These are phyloP conservation scores for Punica granatum DNA, from an alignment of 345 rosid genomes.

Conservation along the genomic window DNA sequence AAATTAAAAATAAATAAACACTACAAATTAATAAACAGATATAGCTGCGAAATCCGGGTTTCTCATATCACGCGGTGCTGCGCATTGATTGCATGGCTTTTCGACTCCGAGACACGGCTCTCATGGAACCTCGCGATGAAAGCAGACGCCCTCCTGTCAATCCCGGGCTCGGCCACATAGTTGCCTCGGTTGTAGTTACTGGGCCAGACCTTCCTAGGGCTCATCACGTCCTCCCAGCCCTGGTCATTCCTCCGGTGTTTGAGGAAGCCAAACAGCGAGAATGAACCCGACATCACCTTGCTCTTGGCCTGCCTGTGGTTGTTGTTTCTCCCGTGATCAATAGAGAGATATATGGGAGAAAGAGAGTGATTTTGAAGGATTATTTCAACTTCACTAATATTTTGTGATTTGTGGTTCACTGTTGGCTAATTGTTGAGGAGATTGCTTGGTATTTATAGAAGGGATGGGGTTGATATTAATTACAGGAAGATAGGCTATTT, in stretches of 20 bases:
- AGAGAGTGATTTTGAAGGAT: no score
- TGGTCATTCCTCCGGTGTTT: not conserved
- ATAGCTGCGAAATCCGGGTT: no score
- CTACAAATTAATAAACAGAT: no score
- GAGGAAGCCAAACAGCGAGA: not conserved
- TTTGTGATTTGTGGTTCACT: no score
- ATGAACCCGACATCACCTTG: not conserved
- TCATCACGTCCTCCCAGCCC: not conserved
- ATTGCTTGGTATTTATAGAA: no score
- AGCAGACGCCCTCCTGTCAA: conserved; percentile 31
- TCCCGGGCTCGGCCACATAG: conserved; percentile 40
- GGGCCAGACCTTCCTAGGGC: conserved; percentile 14
- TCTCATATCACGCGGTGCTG: no score
- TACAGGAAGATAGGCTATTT: no score
- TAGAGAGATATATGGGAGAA: not conserved
- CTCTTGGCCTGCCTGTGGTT: not conserved
- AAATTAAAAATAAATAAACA: no score
- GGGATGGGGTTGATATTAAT: no score
- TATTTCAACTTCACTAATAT: no score
- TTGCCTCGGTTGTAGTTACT: conserved; percentile 32
- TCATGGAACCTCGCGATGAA: conserved; percentile 53
- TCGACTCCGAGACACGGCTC: conserved; percentile 15
- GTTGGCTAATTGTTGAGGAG: no score
- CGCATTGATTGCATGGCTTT: not conserved
- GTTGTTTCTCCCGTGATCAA: not conserved